Base-by-base conservation (phyloP, 805 yeast genomes). In the Candida xiaguanensis region DNA sequence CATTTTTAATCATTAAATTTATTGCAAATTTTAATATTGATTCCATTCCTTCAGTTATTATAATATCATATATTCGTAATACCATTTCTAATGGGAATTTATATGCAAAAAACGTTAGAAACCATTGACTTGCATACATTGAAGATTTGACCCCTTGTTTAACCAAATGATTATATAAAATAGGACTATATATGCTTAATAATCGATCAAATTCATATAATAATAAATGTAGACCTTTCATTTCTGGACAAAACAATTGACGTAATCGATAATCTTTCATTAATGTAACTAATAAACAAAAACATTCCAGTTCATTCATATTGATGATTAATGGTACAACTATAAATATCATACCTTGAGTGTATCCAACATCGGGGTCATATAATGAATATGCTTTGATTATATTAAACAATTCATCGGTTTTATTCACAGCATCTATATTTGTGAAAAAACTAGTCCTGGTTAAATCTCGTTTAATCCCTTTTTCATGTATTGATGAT, bases 51-150 rank as follows among this genome's bases (percentile, higher is more conserved):
- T 93, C 96, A 6, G 95, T 82, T 38, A 93, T 79, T 6, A 93
- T 80, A 44, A 87, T 76, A 63, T 93, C 99, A 59, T 77, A 87
- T 29, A 93, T 86, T 45, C 97, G 72, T 47, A 88, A 65, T 17
- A 93, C 97, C 56, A 91, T 82, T 41, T 80, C 85, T 36, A 90
- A 67, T 12, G 99, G 98, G 59, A 93, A 91, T 57, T 88, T 88
- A 67, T 93, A 93, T 5, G 96, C 95, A 63, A 93, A 93, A 48
- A 93, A 74, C 0, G 98, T 93, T 51, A 93, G 72, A 55, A 93
- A 91, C 99, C 99, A 93, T 61, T 93, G 98, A 2, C 95, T 82
- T 0, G 97, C 98, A 67, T 87, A 93, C 98, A 91, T 91, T 16
- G 95, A 83, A 2, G 96, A 85, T 44, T 82, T 76, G 17, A 93